phyloP scores from a whole-genome alignment of 164 flowering plant species.

The Macadamia tetraphylla region DNA sequence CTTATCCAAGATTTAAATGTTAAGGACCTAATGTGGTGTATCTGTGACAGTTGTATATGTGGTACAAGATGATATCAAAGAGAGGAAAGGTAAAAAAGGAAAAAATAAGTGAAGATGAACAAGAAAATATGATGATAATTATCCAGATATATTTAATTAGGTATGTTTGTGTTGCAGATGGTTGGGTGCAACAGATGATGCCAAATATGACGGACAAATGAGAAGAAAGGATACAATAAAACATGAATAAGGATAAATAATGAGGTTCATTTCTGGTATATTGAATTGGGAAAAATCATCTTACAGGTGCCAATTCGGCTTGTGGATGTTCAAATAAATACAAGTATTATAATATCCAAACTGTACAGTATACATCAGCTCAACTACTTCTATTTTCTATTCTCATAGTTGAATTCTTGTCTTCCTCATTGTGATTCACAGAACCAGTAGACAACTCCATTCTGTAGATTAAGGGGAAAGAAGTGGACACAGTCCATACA shows the following conservation, averaged over 20 bases:
- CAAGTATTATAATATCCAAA: not conserved
- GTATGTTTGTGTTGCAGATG: no score
- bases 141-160: no score
- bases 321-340: not conserved
- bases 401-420: slow-evolving; percentile 2
- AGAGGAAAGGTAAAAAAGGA: no score
- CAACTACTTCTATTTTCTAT: slow-evolving; percentile 4
- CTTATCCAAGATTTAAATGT: no score
- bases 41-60: no score
- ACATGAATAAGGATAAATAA: not conserved
- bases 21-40: no score
- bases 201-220: not conserved
- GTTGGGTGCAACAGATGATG: not conserved
- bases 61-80: no score
- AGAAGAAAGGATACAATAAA: not conserved
- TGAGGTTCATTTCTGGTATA: not conserved
- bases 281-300: not conserved
- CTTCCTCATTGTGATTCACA: slow-evolving; percentile 7
- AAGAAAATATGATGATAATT: no score
- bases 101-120: no score
- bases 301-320: slow-evolving; percentile 9
- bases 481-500: slow-evolving; percentile 12
- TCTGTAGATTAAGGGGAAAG: not conserved
- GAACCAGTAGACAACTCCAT: slow-evolving; percentile 4
- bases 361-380: slow-evolving; percentile 19